These are phyloP conservation scores for Saturnispora ahearnii DNA, from an alignment of 805 yeast genomes.

Conservation along the genomic window DNA sequence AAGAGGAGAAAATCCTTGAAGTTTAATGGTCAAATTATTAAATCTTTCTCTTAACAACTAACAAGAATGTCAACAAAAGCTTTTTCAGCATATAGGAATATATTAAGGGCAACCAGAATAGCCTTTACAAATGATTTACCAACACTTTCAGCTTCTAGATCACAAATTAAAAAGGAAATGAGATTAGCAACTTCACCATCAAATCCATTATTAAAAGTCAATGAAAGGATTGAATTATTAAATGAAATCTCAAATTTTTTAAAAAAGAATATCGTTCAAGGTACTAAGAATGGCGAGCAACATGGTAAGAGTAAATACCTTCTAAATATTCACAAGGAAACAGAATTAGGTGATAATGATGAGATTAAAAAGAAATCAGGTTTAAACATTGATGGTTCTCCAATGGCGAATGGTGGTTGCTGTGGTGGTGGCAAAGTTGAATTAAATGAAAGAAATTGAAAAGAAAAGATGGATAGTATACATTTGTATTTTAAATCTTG, in stretches of 20 bases:
- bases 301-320: slow-evolving; percentile 38
- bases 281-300: slow-evolving; percentile 33
- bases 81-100: slow-evolving; percentile 49
- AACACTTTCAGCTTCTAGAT: slow-evolving; percentile 51
- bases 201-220: slow-evolving; percentile 39
- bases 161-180: slow-evolving; percentile 48
- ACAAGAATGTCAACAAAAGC: slow-evolving; percentile 17
- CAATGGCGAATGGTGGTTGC: slow-evolving; percentile 33
- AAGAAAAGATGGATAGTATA: neutral
- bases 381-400: slow-evolving; percentile 18
- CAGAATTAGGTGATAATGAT: slow-evolving; percentile 90
- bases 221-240: slow-evolving; percentile 45
- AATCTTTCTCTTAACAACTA: neutral
- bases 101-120: slow-evolving; percentile 54
- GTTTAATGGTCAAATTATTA: neutral
- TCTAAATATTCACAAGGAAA: slow-evolving; percentile 67
- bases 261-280: slow-evolving; percentile 82
- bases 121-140: slow-evolving; percentile 47
- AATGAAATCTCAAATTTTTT: slow-evolving; percentile 67
- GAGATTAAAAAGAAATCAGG: slow-evolving; percentile 46
- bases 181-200: slow-evolving; percentile 27
- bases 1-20: neutral
- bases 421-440: slow-evolving; percentile 47
- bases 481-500: no score
- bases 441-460: slow-evolving; percentile 17